A percentile compares a stretch with the other conserved stretches of the same genome.
phyloP scores from a whole-genome alignment of 2,329 filamentous ascomycete genomes.

The Ophioceras dolichostomum region DNA sequence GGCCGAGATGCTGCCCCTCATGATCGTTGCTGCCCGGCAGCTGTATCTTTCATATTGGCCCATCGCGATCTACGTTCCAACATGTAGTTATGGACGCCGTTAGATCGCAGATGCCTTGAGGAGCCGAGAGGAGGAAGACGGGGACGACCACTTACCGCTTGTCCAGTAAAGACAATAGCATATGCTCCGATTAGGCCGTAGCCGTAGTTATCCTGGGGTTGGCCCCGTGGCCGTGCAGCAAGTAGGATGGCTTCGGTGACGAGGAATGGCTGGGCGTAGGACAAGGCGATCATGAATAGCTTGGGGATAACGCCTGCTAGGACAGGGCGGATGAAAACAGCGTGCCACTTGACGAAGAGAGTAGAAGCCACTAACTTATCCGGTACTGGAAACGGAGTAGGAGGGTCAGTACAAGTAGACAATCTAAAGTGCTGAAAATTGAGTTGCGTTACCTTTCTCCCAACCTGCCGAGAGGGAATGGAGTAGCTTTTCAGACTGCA shows the following conservation, averaged over 20 bases:
- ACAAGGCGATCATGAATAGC: slow-evolving; percentile 20
- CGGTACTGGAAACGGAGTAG: not conserved
- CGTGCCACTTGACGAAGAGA: slow-evolving; percentile 9
- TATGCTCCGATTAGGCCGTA: slow-evolving; percentile 21
- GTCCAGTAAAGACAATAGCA: slow-evolving; percentile 8
- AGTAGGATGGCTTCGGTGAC: slow-evolving; percentile 19
- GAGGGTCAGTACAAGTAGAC: too few relatives aligned
- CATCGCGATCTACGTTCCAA: not conserved
- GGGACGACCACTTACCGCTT: not conserved
- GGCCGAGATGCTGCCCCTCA: slow-evolving; percentile 3
- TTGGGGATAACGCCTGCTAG: slow-evolving; percentile 18
- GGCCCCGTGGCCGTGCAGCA: slow-evolving; percentile 13
- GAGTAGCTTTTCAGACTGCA: slow-evolving; percentile 16
- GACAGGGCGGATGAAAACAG: slow-evolving; percentile 14
- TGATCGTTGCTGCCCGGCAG: slow-evolving; percentile 3
- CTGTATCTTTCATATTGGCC: slow-evolving; percentile 1
- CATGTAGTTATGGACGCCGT: too few relatives aligned
- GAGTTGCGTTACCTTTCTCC: slow-evolving; percentile 1
- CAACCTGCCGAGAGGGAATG: slow-evolving; percentile 18
- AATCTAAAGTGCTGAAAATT: not conserved
- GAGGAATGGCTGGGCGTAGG: slow-evolving; percentile 23
- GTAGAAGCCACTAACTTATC: slow-evolving; percentile 12
- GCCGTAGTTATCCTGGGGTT: slow-evolving; percentile 12
- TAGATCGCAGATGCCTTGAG: too few relatives aligned
- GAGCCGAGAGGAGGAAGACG: too few relatives aligned